A percentile compares a stretch with the other conserved stretches of the same genome.
Conservation (phyloP, 176 grass and related monocot genomes). For the Canna indica region DNA sequence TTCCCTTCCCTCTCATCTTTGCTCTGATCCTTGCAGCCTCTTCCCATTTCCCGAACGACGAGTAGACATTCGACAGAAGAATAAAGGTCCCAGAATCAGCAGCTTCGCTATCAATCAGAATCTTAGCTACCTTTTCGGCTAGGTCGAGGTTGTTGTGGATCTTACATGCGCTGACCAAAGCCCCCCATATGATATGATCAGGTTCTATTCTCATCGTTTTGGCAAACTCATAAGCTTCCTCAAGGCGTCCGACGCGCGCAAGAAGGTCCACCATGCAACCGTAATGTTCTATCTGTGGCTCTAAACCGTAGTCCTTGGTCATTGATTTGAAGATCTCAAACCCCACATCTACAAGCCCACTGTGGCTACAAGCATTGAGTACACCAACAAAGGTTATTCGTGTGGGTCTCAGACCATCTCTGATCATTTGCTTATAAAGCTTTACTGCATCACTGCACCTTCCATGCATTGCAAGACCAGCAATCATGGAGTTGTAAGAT, state of each 20-base stretch:
- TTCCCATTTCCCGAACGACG: constrained; percentile 18
- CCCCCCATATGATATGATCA: constrained; percentile 18
- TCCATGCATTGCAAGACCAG: constrained; percentile 22
- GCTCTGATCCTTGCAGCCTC: background rate
- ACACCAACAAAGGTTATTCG: constrained; percentile 14
- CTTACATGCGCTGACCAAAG: constrained; percentile 28
- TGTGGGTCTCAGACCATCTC: constrained; percentile 6
- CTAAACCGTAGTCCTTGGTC: constrained; percentile 5
- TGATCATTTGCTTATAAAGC: constrained; percentile 5
- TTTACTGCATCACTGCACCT: constrained; percentile 4
- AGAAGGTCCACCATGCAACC: constrained; percentile 25
- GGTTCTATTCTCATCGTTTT: constrained; percentile 16
- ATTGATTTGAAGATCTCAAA: constrained; percentile 21
- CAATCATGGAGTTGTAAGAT: constrained; percentile 22
- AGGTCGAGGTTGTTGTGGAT: constrained; percentile 10
- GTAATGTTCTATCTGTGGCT: constrained; percentile 19
- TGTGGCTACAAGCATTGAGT: constrained; percentile 24
- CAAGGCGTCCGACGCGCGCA: constrained; percentile 14
- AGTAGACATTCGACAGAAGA: constrained; percentile 22
- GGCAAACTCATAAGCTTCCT: constrained; percentile 20
- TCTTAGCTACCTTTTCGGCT: constrained; percentile 17
- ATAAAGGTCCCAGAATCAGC: constrained; percentile 20
- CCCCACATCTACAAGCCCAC: constrained; percentile 13
- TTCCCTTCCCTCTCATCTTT: constrained; percentile 17
- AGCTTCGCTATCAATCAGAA: constrained; percentile 16